Conservation (phyloP, 768 basidiomycete species). For the Boletus subcaerulescens region DNA sequence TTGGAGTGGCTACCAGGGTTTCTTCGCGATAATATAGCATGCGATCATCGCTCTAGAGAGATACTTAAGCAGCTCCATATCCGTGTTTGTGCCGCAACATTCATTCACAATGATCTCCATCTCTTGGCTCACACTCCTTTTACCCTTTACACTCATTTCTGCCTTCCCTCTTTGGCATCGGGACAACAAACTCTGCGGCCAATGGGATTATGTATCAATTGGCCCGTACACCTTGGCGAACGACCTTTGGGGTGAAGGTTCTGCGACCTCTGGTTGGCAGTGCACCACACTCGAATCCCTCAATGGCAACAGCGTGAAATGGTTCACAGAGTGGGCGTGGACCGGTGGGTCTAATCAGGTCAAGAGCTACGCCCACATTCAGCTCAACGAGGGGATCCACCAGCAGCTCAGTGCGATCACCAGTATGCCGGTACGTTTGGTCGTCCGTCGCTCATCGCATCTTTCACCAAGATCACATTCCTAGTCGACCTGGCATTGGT, state of each 20-base stretch:
- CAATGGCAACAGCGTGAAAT: conserved; percentile 41
- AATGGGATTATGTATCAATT: conserved; percentile 49
- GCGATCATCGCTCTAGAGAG: background rate
- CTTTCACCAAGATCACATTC: background rate
- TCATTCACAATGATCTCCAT: conserved; percentile 11
- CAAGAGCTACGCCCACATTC: conserved; percentile 62
- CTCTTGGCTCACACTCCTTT: conserved; percentile 9
- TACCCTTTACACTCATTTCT: conserved; percentile 22
- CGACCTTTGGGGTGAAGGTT: conserved; percentile 44
- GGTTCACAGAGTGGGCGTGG: conserved; percentile 58
- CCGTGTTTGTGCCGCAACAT: background rate
- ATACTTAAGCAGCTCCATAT: conserved; percentile 12
- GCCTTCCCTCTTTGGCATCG: conserved; percentile 1
- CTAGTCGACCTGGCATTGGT: conserved; percentile 59
- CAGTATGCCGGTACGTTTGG: conserved; percentile 49
- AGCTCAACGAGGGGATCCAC: conserved; percentile 49
- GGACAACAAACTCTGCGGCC: conserved; percentile 33
- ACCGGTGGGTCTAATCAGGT: conserved; percentile 37
- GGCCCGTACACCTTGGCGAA: conserved; percentile 48
- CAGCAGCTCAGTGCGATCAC: conserved; percentile 50
- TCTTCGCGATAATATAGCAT: background rate
- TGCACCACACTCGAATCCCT: conserved; percentile 47
- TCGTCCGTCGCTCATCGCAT: background rate
- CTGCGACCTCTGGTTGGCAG: conserved; percentile 47
- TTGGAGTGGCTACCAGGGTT: background rate